These are phyloP conservation scores for Leishmania turanica DNA, from an alignment of 208 protist species.

Conservation along the genomic window DNA sequence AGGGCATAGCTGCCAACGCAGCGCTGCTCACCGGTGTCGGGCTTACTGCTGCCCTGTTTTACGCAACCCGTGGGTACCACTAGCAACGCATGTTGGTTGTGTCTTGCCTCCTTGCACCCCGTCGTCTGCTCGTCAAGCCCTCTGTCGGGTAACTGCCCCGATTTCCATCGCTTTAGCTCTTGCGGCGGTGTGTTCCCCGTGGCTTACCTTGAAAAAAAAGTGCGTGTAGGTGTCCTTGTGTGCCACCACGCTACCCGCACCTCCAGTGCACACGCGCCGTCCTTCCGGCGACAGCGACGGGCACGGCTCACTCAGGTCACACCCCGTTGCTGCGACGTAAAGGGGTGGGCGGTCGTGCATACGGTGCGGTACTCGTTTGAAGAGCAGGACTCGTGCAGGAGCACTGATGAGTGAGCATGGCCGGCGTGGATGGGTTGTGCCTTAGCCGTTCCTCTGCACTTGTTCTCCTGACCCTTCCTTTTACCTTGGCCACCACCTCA, in stretches of 20 bases:
- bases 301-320: not conserved
- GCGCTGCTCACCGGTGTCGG: constrained; percentile 45
- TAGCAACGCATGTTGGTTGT: not conserved
- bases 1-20: constrained; percentile 26
- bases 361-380: not conserved
- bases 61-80: constrained; percentile 15
- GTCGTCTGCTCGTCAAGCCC: not conserved
- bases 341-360: not conserved
- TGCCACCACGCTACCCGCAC: not conserved
- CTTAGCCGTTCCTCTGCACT: not conserved
- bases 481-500: not conserved
- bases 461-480: not conserved
- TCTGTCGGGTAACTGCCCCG: not conserved
- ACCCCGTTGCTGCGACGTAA: not conserved
- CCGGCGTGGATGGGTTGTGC: not conserved
- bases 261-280: not conserved
- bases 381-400: not conserved
- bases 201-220: not conserved
- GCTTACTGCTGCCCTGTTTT: constrained; percentile 35
- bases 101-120: not conserved
- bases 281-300: not conserved
- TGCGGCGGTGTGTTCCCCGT: not conserved
- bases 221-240: not conserved
- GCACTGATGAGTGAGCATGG: not conserved
- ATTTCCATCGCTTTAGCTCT: not conserved